Conservation (phyloP, 345 rosid species). For the Firmiana major region DNA sequence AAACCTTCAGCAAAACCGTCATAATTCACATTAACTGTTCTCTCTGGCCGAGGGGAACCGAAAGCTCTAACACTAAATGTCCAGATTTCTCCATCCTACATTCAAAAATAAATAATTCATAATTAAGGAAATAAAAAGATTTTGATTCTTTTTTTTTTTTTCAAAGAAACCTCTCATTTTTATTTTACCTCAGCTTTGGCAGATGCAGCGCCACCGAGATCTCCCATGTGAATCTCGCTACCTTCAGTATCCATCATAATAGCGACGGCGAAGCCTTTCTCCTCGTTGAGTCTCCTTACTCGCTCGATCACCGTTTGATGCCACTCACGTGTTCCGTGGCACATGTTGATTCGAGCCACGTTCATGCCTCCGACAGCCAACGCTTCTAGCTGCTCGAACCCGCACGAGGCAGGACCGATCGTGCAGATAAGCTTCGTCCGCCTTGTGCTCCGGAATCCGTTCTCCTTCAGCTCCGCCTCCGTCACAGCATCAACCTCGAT, state of each 20-base stretch:
- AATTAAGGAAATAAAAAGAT: background rate
- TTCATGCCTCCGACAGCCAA: slow-evolving; percentile 98
- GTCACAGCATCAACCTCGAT: slow-evolving; percentile 90
- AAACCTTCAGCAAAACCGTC: slow-evolving; percentile 98
- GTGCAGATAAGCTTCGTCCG: slow-evolving; percentile 96
- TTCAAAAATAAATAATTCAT: background rate
- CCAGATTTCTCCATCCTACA: slow-evolving; percentile 97
- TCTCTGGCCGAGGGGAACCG: slow-evolving; percentile 65
- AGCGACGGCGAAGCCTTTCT: slow-evolving; percentile 95
- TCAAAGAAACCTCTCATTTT: background rate
- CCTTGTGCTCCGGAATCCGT: slow-evolving; percentile 97
- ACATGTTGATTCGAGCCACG: slow-evolving; percentile 93
- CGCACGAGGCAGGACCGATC: slow-evolving; percentile 88
- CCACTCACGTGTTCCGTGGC: slow-evolving; percentile 95
- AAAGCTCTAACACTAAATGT: slow-evolving; percentile 90
- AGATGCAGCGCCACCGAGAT: slow-evolving; percentile 83
- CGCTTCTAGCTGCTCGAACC: slow-evolving; percentile 83
- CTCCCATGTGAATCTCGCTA: slow-evolving; percentile 99
- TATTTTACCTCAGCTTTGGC: slow-evolving; percentile 76
- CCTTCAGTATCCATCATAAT: slow-evolving; percentile 99
- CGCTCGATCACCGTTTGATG: slow-evolving; percentile 74
- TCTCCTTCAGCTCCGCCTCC: slow-evolving; percentile 93
- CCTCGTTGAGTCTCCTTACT: slow-evolving; percentile 81
- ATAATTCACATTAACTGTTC: slow-evolving; percentile 81
- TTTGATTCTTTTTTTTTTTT: background rate